Evolutionary conservation across 805 yeast genomes (phyloP), one percentile per base, ranked within the genome.

Genomic region (Kodamaea restingae): DNA sequence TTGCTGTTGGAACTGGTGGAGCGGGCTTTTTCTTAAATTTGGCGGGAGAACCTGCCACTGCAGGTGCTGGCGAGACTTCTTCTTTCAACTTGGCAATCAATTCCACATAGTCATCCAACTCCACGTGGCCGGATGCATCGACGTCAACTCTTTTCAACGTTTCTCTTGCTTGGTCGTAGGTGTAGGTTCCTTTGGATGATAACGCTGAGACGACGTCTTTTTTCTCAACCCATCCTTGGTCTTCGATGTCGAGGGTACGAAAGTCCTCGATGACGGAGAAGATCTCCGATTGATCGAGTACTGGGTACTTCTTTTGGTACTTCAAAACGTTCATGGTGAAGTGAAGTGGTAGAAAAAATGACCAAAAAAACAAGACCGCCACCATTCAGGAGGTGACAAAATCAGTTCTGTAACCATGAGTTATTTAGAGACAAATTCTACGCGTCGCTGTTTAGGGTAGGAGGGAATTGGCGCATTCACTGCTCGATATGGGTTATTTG

Each of bases 81-180:
- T 78, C 91, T 55, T 82, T 83, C 47, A 90, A 72, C 58, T 87
- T 88, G 22, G 95, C 85, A 40, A 84, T 75, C 51, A 93, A 68
- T 50, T 82, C 80, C 24, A 91, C 97, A 56, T 79, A 93, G 59
- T 93, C 98, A 43, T 93, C 98, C 56, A 93, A 69, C 61, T 93
- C 98, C 39, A 93, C 97, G 57, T 86, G 91, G 18, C 98, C 98
- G 4, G 95, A 84, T 11, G 98, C 95, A 65, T 93, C 98, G 24
- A 93, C 95, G 49, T 83, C 81, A 35, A 88, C 97, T 38, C 76
- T 77, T 58, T 93, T 93, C 58, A 93, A 74, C 2, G 97, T 86
- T 61, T 88, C 95, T 68, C 98, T 82, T 17, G 95, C 91, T 49
- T 83, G 85, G 62, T 93, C 98, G 56, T 93, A 93, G 22, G 88